A percentile compares a stretch with the other conserved stretches of the same genome.
Conservation (phyloP, 805 yeast genomes). For the Pichia thaimueangensis region DNA sequence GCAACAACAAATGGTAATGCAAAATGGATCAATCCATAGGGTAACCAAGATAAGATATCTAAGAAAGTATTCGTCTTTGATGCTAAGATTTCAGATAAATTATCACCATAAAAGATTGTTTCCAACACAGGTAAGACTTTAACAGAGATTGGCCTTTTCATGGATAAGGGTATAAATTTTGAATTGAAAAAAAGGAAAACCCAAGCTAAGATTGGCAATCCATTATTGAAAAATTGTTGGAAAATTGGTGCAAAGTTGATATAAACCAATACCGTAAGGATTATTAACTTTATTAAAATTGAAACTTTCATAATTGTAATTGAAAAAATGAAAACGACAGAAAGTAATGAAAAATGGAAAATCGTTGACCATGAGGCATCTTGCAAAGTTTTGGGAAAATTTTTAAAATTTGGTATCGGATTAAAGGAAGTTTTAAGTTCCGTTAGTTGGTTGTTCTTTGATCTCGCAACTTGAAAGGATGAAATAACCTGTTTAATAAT, state of each 20-base stretch:
- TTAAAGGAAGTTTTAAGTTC: slow-evolving; percentile 6
- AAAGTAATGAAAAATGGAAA: slow-evolving; percentile 18
- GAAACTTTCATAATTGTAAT: slow-evolving; percentile 21
- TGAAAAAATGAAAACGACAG: slow-evolving; percentile 20
- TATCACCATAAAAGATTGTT: slow-evolving; percentile 88
- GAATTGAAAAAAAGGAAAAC: slow-evolving; percentile 75
- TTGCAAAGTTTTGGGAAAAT: slow-evolving; percentile 1
- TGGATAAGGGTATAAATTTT: slow-evolving; percentile 60
- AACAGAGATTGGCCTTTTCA: slow-evolving; percentile 84
- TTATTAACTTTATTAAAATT: slow-evolving; percentile 13
- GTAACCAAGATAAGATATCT: slow-evolving; percentile 89
- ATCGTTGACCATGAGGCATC: not conserved
- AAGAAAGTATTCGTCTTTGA: slow-evolving; percentile 57
- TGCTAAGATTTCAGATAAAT: slow-evolving; percentile 78
- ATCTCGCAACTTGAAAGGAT: not conserved
- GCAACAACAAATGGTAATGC: slow-evolving; percentile 89
- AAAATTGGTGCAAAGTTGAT: slow-evolving; percentile 64
- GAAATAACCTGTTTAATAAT: slow-evolving; percentile 1
- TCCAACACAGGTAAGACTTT: slow-evolving; percentile 90
- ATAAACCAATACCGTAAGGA: slow-evolving; percentile 11
- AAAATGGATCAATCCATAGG: slow-evolving; percentile 88
- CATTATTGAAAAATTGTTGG: slow-evolving; percentile 77
- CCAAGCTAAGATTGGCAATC: slow-evolving; percentile 84
- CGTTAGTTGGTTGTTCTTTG: not conserved
- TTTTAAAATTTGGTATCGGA: slow-evolving; percentile 4